Conservation (phyloP, 306 rosid genomes). For the Inga laurina region DNA sequence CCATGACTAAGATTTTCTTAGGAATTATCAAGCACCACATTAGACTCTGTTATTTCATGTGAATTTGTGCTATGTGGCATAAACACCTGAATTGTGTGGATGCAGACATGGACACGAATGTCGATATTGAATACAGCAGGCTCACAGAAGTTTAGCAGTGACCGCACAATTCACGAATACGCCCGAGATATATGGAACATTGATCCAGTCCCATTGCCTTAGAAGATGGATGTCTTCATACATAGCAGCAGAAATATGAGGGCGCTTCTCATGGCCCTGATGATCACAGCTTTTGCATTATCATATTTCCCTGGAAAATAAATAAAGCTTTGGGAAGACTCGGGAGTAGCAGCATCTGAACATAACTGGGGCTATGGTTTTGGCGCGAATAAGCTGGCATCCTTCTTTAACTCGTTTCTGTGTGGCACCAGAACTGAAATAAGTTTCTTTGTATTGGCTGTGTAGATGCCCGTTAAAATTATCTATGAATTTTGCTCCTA, state of each 20-base stretch:
- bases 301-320: slow-evolving; percentile 8
- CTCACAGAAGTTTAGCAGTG: slow-evolving; percentile 95
- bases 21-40: not conserved
- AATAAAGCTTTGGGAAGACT: slow-evolving; percentile 24
- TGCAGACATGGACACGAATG: slow-evolving; percentile 94
- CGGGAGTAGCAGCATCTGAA: not conserved
- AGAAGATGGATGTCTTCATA: slow-evolving; percentile 38
- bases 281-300: slow-evolving; percentile 11
- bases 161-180: slow-evolving; percentile 94
- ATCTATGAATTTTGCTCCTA: too few species aligned
- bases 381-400: slow-evolving; percentile 31
- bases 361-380: not conserved
- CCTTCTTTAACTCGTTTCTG: slow-evolving; percentile 14
- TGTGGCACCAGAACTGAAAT: not conserved
- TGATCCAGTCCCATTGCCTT: slow-evolving; percentile 63
- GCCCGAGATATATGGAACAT: slow-evolving; percentile 91
- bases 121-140: slow-evolving; percentile 97
- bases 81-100: slow-evolving; percentile 32
- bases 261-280: slow-evolving; percentile 31
- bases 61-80: slow-evolving; percentile 19
- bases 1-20: slow-evolving; percentile 21
- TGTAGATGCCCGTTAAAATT: not conserved
- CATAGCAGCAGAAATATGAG: slow-evolving; percentile 26
- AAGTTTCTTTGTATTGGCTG: not conserved
- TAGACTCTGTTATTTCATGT: slow-evolving; percentile 22